Base-by-base conservation (phyloP, 2,329 filamentous ascomycete species). In the Harringtonia aguacate region DNA sequence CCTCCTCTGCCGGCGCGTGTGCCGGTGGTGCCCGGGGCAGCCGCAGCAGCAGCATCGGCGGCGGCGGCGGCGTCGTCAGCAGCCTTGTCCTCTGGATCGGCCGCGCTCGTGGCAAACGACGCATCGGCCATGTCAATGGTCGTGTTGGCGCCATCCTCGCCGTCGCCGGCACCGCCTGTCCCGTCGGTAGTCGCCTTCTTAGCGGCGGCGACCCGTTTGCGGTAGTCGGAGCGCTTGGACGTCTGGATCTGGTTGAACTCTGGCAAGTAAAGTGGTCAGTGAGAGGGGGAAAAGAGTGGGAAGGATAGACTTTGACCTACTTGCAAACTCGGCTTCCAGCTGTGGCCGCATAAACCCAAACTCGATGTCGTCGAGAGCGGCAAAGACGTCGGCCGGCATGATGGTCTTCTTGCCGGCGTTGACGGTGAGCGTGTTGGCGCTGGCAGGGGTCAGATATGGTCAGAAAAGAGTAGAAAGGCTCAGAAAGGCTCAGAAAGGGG, bases 391-490 rank as follows among this genome's bases (percentile, higher is more conserved):
- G 34, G 73, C 71, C 1, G 84, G 83, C 54, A 77, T 73, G 53
- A 92, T 83, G 0, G 84, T 90, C 66, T 89, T 89, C 59, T 87
- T 84, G 58, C 75, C 75, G n/a, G 73, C 71, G 39, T 65, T 65
- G 42, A 72, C 61, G 8, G 85, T 85, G 55, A 79, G 72, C 53
- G 86, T 81, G 54, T 86, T 87, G 36, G 86, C 82, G 49, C 84
- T 89, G n/a, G n/a, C n/a, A n/a, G n/a, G n/a, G n/a, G n/a, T n/a
- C n/a, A n/a, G n/a, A n/a, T n/a, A n/a, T n/a, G n/a, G n/a, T n/a
- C 9, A 12, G n/a, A 20, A 14, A 33, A 28, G 8, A 15, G 13
- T 24, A 31, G 33, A 17, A 27, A 17, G n/a, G n/a, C n/a, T n/a
- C n/a, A n/a, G n/a, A n/a, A n/a, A n/a, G n/a, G n/a, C n/a, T n/a